A percentile compares a stretch with the other conserved stretches of the same genome.
phyloP scores from a whole-genome alignment of 352 stramenopile species.

The Globisporangium cederbergense region DNA sequence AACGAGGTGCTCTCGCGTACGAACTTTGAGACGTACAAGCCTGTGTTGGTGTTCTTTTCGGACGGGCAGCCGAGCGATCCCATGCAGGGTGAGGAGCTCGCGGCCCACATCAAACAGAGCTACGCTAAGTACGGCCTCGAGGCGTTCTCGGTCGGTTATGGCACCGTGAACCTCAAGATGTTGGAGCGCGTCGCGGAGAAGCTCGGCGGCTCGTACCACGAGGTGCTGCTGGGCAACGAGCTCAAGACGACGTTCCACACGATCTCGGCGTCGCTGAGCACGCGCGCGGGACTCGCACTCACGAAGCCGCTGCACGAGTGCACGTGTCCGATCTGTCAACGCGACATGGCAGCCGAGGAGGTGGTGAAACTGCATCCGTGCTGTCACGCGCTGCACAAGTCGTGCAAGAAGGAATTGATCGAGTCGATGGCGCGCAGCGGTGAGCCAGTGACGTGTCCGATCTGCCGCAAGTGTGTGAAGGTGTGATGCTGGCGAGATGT shows the following conservation, averaged over 20 bases:
- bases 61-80: slow-evolving; percentile 60
- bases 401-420: slow-evolving; percentile 29
- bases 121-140: slow-evolving; percentile 64
- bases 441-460: slow-evolving; percentile 5
- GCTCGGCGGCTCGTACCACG: slow-evolving; percentile 59
- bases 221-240: slow-evolving; percentile 60
- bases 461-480: slow-evolving; percentile 12
- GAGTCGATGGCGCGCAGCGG: slow-evolving; percentile 17
- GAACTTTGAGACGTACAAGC: slow-evolving; percentile 56
- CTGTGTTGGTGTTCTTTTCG: slow-evolving; percentile 76
- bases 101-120: slow-evolving; percentile 38
- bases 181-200: slow-evolving; percentile 51
- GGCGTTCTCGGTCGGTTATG: slow-evolving; percentile 71
- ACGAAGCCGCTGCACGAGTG: slow-evolving; percentile 60
- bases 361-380: slow-evolving; percentile 41
- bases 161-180: slow-evolving; percentile 53
- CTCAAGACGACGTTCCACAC: slow-evolving; percentile 71
- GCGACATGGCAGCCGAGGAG: slow-evolving; percentile 49
- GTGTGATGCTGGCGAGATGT: neutral
- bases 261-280: slow-evolving; percentile 72
- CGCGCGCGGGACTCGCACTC: slow-evolving; percentile 50
- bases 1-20: slow-evolving; percentile 71
- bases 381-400: slow-evolving; percentile 44
- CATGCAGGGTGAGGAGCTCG: slow-evolving; percentile 43
- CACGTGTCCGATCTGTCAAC: slow-evolving; percentile 44